These are phyloP conservation scores for Tolypocladium cylindrosporum DNA, from an alignment of 2,329 filamentous ascomycete species.

Conservation along the genomic window DNA sequence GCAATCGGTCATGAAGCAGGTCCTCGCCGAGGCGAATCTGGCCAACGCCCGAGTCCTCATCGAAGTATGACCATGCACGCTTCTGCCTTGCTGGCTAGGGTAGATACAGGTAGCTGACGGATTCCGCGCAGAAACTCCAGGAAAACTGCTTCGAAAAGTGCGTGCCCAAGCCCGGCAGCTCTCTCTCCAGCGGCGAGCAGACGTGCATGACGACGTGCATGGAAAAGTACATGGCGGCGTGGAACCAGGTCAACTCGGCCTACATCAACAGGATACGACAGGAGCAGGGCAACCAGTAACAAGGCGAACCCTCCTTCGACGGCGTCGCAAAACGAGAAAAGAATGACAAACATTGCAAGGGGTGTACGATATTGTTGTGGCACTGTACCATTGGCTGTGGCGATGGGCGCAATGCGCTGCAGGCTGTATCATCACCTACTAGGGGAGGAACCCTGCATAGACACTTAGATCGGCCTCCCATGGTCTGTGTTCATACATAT, in stretches of 20 bases:
- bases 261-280: slow-evolving; percentile 57
- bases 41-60: slow-evolving; percentile 62
- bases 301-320: background rate
- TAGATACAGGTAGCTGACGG: background rate
- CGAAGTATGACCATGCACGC: slow-evolving; percentile 34
- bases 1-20: slow-evolving; percentile 54
- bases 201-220: slow-evolving; percentile 67
- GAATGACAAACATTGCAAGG: background rate
- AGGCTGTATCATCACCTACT: background rate
- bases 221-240: slow-evolving; percentile 76
- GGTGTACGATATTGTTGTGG: background rate
- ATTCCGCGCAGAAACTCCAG: slow-evolving; percentile 57
- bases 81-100: background rate
- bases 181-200: slow-evolving; percentile 57
- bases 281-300: slow-evolving; percentile 30
- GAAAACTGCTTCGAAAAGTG: slow-evolving; percentile 74
- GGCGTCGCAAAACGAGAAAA: background rate
- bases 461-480: background rate
- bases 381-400: background rate
- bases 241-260: slow-evolving; percentile 63
- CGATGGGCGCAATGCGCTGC: background rate
- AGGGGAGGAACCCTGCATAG: background rate
- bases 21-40: slow-evolving; percentile 54
- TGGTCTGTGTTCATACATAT: background rate
- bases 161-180: slow-evolving; percentile 57